phyloP scores from a whole-genome alignment of 768 basidiomycete genomes.

The Leccinum fibrillosum region DNA sequence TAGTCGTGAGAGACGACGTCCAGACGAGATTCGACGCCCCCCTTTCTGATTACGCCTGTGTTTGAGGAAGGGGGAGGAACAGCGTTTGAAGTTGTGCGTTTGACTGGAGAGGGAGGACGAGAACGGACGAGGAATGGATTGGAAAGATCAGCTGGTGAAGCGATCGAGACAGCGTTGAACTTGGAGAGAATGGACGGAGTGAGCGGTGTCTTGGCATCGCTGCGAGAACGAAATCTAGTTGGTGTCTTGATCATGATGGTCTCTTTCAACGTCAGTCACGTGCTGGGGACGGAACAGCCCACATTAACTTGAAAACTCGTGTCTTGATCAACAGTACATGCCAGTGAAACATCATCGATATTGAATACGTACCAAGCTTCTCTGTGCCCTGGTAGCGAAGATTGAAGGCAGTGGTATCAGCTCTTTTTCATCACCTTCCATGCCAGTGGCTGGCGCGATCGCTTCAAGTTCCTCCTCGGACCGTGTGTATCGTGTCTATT shows the following conservation, averaged over 20 bases:
- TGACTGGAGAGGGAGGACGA: constrained; percentile 62
- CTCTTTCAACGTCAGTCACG: no score
- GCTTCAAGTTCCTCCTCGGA: no score
- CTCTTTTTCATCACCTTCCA: no score
- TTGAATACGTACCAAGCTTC: no score
- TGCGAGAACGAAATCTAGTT: constrained; percentile 43
- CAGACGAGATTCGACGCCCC: constrained; percentile 72
- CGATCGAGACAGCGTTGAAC: constrained; percentile 36
- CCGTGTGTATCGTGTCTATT: no score
- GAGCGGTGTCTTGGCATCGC: constrained; percentile 48
- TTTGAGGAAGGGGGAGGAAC: constrained; percentile 55
- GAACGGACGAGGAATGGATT: constrained; percentile 64
- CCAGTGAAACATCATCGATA: no score
- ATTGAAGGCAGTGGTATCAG: no score
- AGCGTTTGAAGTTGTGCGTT: constrained; percentile 51
- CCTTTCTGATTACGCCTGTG: constrained; percentile 72
- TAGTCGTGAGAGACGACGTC: constrained; percentile 79
- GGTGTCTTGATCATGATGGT: constrained; percentile 34
- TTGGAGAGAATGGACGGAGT: constrained; percentile 42
- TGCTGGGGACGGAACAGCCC: no score
- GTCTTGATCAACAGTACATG: no score
- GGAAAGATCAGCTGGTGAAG: constrained; percentile 45
- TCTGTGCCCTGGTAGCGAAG: no score
- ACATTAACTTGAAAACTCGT: no score
- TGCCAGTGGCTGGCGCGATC: no score